These are phyloP conservation scores for Avena atlantica DNA, from an alignment of 176 grass and related monocot species.

Conservation along the genomic window DNA sequence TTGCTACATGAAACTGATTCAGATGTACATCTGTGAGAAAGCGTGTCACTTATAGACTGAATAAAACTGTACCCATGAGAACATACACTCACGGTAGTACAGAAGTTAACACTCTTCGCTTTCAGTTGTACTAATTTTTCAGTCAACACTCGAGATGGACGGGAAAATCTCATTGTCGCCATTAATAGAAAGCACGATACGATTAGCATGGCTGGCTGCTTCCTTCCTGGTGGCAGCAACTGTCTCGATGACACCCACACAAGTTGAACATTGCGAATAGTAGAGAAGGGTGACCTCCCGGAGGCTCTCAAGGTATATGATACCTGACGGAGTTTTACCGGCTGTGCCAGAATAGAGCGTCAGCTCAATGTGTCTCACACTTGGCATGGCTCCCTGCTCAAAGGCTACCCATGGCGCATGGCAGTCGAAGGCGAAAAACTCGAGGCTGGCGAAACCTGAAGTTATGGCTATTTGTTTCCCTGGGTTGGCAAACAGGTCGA, in stretches of 20 bases:
- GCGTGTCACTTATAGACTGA: background rate
- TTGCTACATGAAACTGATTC: too few species aligned
- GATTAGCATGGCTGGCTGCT: conserved; percentile 11
- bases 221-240: background rate
- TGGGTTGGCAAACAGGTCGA: background rate
- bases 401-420: background rate
- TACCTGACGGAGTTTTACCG: background rate
- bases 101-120: background rate
- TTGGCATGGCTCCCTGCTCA: conserved; percentile 7
- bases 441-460: background rate
- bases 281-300: background rate
- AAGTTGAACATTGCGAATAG: background rate
- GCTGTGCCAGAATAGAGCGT: background rate
- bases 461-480: background rate
- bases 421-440: background rate
- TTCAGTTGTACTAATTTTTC: background rate
- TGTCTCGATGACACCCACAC: background rate
- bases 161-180: background rate
- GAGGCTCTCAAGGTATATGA: background rate
- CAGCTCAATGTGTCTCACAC: background rate
- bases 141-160: background rate
- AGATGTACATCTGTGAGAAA: too few species aligned
- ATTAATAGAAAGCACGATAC: background rate
- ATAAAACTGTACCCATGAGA: background rate
- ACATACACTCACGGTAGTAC: background rate